phyloP scores from a whole-genome alignment of 2,329 filamentous ascomycete species.

The Alternaria alternata region DNA sequence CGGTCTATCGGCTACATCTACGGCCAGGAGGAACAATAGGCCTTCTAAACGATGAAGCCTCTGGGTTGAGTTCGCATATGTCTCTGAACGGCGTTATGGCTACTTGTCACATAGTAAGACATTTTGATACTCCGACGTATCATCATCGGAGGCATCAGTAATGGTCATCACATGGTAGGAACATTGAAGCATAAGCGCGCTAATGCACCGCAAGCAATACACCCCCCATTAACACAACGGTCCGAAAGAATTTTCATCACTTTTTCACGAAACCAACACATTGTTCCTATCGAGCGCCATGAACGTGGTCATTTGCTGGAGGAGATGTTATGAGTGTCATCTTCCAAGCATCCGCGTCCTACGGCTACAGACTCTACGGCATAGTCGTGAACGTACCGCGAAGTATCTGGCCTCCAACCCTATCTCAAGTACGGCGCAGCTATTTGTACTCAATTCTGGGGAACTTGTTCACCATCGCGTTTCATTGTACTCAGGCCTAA shows the following conservation, averaged over 20 bases:
- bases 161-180: background rate
- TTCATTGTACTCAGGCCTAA: background rate
- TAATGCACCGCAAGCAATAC: constrained; percentile 1
- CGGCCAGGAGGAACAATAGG: background rate
- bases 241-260: background rate
- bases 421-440: background rate
- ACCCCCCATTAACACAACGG: background rate
- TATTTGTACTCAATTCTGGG: background rate
- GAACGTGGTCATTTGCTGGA: background rate
- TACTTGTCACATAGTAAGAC: background rate
- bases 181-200: background rate
- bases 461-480: background rate
- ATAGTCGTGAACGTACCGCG: background rate
- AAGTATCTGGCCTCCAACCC: background rate
- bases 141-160: background rate
- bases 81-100: background rate
- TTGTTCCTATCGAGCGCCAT: background rate
- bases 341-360: background rate
- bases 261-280: background rate
- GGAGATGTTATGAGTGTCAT: background rate
- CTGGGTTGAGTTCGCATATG: background rate
- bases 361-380: background rate
- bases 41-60: background rate
- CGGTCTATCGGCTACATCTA: background rate
- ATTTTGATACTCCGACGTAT: background rate